phyloP scores from a whole-genome alignment of 495 filamentous ascomycete genomes.

The Hapsidospora chrysogenum region DNA sequence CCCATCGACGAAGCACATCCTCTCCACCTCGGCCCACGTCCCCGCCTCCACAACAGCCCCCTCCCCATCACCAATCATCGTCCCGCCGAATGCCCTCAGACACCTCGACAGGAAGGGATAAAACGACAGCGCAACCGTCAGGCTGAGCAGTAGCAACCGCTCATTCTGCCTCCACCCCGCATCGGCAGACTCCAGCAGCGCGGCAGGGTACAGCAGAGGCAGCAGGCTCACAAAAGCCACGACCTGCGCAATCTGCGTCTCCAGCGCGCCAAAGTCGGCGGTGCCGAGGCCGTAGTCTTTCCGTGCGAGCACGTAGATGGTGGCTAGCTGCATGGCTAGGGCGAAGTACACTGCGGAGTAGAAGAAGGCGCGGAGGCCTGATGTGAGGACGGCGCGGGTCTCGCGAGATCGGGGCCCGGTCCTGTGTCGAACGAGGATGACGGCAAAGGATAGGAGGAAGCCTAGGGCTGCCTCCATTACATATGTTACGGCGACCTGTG shows the following conservation, averaged over 20 bases:
- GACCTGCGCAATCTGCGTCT: neutral
- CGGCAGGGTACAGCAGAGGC: neutral
- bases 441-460: neutral
- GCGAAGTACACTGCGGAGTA: slow-evolving; percentile 18
- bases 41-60: neutral
- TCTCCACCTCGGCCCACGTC: neutral
- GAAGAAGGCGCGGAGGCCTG: slow-evolving; percentile 5
- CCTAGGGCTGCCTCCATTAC: neutral
- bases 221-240: neutral
- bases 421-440: neutral
- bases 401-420: neutral
- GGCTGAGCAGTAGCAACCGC: neutral
- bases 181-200: neutral
- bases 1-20: slow-evolving; percentile 3
- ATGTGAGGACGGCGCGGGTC: neutral
- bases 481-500: neutral
- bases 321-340: slow-evolving; percentile 17
- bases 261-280: neutral
- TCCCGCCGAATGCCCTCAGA: slow-evolving; percentile 8
- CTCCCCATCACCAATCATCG: slow-evolving; percentile 4
- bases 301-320: slow-evolving; percentile 12
- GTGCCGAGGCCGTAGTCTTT: slow-evolving; percentile 17
- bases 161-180: neutral
- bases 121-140: slow-evolving; percentile 6
- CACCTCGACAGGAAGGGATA: slow-evolving; percentile 12